Conservation (phyloP, 2,329 filamentous ascomycete genomes). For the Aspergillus alliaceus region DNA sequence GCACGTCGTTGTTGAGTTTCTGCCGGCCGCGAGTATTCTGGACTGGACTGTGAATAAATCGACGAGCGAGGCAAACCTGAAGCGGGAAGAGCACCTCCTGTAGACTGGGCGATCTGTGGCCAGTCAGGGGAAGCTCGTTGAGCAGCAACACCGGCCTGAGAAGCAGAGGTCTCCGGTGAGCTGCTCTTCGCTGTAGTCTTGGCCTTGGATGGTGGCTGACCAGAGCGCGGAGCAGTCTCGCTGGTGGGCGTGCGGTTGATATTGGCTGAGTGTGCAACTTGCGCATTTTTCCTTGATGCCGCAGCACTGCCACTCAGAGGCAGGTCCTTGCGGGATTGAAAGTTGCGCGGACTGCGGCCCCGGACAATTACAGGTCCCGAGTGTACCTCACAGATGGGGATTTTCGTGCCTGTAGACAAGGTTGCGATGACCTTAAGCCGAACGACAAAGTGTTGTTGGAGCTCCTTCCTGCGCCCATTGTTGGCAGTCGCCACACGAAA, state of each 20-base stretch:
- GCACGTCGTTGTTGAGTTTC: conserved; percentile 36
- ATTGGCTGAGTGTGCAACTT: conserved; percentile 31
- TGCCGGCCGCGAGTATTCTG: conserved; percentile 48
- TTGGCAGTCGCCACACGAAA: conserved; percentile 96
- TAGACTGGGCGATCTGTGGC: conserved; percentile 34
- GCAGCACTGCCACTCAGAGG: conserved; percentile 78
- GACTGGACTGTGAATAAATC: conserved; percentile 54
- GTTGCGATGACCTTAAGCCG: conserved; percentile 84
- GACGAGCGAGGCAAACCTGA: conserved; percentile 28
- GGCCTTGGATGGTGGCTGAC: conserved; percentile 27
- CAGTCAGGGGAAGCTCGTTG: conserved; percentile 35
- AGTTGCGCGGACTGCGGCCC: conserved; percentile 89
- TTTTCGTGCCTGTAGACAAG: conserved; percentile 77
- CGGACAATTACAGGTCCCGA: conserved; percentile 93
- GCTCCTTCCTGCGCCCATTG: conserved; percentile 88
- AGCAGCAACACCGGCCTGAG: conserved; percentile 27
- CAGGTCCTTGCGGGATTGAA: conserved; percentile 90
- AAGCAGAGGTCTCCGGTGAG: conserved; percentile 35
- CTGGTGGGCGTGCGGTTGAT: conserved; percentile 34
- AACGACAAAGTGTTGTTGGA: conserved; percentile 94
- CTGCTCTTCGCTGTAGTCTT: conserved; percentile 34
- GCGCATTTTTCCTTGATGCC: conserved; percentile 71
- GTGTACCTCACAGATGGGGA: conserved; percentile 77
- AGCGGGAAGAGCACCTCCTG: conserved; percentile 15
- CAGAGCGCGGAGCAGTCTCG: conserved; percentile 29